Percentiles rank a stretch among this genome's conserved stretches.
phyloP scores from a whole-genome alignment of 2,329 filamentous ascomycete species.

The Xylaria sp. region DNA sequence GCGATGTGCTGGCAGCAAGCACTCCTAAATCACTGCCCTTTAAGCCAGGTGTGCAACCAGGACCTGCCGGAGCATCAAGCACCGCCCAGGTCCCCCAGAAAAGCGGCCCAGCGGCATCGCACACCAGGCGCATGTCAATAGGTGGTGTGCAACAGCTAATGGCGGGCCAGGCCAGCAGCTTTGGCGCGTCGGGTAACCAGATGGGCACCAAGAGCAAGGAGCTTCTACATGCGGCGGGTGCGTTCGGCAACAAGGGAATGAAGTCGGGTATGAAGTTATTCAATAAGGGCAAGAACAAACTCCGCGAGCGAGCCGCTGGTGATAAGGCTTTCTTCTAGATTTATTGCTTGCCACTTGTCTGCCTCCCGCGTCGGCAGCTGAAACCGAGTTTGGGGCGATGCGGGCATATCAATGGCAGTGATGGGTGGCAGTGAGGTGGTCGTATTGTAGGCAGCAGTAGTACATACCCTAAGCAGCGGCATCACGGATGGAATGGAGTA shows the following conservation, averaged over 20 bases:
- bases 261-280: slow-evolving; percentile 92
- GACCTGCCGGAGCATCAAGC: slow-evolving; percentile 19
- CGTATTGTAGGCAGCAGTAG: slow-evolving; percentile 21
- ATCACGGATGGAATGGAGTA: slow-evolving; percentile 15
- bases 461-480: slow-evolving; percentile 13
- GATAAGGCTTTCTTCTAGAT: slow-evolving; percentile 89
- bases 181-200: slow-evolving; percentile 68
- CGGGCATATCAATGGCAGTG: slow-evolving; percentile 8
- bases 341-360: slow-evolving; percentile 41
- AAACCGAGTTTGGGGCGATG: slow-evolving; percentile 19
- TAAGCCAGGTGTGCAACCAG: slow-evolving; percentile 27
- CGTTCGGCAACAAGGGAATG: slow-evolving; percentile 90
- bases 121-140: slow-evolving; percentile 44
- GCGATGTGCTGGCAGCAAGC: slow-evolving; percentile 46
- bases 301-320: slow-evolving; percentile 68
- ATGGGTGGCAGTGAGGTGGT: slow-evolving; percentile 31
- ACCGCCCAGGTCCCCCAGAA: slow-evolving; percentile 60
- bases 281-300: slow-evolving; percentile 88
- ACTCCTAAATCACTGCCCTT: slow-evolving; percentile 16
- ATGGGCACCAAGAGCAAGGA: slow-evolving; percentile 90
- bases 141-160: slow-evolving; percentile 51
- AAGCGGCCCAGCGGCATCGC: slow-evolving; percentile 48
- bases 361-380: slow-evolving; percentile 45
- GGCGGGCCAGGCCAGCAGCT: slow-evolving; percentile 56
- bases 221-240: slow-evolving; percentile 84